Conservation (phyloP, 257 asterid genomes). For the Solanum etuberosum region DNA sequence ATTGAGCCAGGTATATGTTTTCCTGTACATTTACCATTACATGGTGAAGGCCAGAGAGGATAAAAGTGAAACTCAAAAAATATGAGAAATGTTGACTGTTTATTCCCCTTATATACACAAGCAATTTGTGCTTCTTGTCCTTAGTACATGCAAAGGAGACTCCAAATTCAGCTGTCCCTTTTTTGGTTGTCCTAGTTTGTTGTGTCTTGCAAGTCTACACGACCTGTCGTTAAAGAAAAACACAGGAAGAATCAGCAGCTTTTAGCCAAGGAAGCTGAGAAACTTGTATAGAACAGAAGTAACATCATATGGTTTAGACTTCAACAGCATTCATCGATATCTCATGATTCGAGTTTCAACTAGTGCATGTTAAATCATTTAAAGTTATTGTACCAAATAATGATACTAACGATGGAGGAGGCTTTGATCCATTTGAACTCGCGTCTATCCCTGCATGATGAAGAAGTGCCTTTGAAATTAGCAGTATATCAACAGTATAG, state of each 20-base stretch:
- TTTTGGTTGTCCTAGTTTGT: constrained; percentile 53
- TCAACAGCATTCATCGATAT: not conserved
- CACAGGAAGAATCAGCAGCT: not conserved
- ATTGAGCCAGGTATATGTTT: not conserved
- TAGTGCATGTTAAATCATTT: not conserved
- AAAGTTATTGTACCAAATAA: constrained; percentile 46
- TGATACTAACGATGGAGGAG: constrained; percentile 62
- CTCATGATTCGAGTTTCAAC: not conserved
- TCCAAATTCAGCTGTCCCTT: constrained; percentile 5
- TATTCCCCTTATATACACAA: constrained; percentile 22
- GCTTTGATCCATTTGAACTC: constrained; percentile 40
- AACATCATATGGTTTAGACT: not conserved
- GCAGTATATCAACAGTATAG: not conserved
- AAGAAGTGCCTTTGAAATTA: not conserved
- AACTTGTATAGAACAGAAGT: not conserved
- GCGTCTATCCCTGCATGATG: constrained; percentile 42
- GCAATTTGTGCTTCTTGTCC: constrained; percentile 9
- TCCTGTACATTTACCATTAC: not conserved
- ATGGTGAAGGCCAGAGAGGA: not conserved
- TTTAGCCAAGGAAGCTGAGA: not conserved
- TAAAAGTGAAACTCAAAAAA: not conserved
- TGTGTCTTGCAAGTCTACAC: constrained; percentile 48
- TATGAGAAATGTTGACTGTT: not conserved
- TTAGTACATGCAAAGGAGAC: not conserved
- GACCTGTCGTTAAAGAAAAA: constrained; percentile 29